Evolutionary conservation across 371 early-diverging fungal species (phyloP).

Genomic region (Zychaea mexicana): DNA sequence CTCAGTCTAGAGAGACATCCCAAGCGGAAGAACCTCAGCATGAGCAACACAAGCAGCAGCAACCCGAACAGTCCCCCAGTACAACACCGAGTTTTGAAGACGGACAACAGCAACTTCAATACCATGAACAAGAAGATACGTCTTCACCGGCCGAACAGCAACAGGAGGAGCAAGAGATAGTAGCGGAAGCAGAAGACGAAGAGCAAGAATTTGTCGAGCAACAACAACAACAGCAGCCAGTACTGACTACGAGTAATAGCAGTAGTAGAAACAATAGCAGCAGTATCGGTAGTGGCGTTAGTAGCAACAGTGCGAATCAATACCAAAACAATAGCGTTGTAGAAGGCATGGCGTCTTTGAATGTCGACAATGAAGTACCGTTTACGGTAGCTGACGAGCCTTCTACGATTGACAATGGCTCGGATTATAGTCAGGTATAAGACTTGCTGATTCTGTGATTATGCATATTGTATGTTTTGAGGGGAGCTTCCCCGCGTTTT

Average conservation of each 20-base stretch:
- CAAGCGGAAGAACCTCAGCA: constrained; percentile 3
- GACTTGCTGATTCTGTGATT: neutral
- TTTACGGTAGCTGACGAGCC: neutral
- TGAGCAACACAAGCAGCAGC: constrained; percentile 1
- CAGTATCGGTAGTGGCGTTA: neutral
- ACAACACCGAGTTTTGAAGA: too few species aligned
- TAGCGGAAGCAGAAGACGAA: neutral
- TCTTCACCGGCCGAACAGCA: neutral
- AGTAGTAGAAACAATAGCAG: neutral
- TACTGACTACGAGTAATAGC: neutral
- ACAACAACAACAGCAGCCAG: neutral
- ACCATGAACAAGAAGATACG: neutral
- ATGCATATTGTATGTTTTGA: too few species aligned
- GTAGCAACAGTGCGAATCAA: neutral
- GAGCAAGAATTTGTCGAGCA: too few species aligned
- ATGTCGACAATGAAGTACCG: neutral
- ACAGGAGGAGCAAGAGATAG: constrained; percentile 1
- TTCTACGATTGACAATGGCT: neutral
- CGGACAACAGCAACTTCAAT: neutral
- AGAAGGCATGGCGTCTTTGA: neutral
- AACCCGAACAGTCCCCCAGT: neutral
- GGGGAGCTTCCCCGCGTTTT: too few species aligned
- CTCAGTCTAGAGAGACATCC: neutral
- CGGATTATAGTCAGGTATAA: constrained; percentile 10
- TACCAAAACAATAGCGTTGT: neutral